Evolutionary conservation across 2,329 filamentous ascomycete genomes (phyloP), one percentile per base, ranked within the genome.

Genomic region (Fusarium acutatum): DNA sequence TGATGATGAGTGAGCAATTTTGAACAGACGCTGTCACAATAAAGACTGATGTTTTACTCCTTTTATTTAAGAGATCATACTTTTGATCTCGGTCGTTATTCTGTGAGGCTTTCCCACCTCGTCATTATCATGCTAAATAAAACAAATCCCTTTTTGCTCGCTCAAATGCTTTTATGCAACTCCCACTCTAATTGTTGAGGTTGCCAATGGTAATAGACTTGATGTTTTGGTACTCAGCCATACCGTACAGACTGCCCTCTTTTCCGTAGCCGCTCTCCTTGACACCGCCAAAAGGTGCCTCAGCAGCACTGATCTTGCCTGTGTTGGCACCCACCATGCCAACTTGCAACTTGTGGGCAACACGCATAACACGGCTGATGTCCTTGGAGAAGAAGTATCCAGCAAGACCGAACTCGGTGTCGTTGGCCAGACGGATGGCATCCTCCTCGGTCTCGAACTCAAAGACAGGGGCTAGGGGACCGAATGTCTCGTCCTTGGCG

Each of bases 261-360:
- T 80, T 78, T n/a, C 80, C 80, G 54, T 81, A 77, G 2, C 80
- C 80, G 20, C 80, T 81, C 78, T 82, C 81, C 76, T 82, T 82
- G 64, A 82, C 70, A 62, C 80, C 80, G 6, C 81, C 80, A 38
- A 81, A 81, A 22, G 80, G 81, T 41, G 80, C 76, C 74, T 82
- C 80, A 15, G 80, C 76, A 18, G 80, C 79, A 49, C 76, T 81
- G 64, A 80, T 80, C 66, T 80, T 80, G 47, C 79, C 80, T 6
- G 80, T 81, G 71, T 79, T 79, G 52, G 90, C 88, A 68, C 90
- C 90, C 9, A 92, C 87, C 91, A 92, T 93, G 24, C 91, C 91
- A 6, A 91, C 88, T 73, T 92, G 88, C 63, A 93, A 81, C 18
- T 83, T 85, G 72, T 87, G 84, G 14, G 85, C 83, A 7, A 88